phyloP scores from a whole-genome alignment of 306 rosid species.

The Datisca glomerata region DNA sequence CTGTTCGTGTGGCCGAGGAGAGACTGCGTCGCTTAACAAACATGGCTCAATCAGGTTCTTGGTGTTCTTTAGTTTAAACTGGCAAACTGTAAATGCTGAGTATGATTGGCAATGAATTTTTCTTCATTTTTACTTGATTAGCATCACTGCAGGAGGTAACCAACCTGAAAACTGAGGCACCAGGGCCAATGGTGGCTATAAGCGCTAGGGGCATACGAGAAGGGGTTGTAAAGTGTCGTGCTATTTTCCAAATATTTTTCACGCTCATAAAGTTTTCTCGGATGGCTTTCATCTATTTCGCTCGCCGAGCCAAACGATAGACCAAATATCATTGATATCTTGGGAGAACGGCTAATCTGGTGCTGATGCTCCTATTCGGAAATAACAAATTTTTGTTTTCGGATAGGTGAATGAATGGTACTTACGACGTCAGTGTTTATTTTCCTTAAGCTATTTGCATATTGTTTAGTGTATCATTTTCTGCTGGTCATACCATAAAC shows the following conservation, averaged over 20 bases:
- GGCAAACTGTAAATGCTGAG: constrained; percentile 3
- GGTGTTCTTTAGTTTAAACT: background rate
- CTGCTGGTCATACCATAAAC: too few relatives aligned
- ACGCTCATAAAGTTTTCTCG: constrained; percentile 38
- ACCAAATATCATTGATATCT: too few relatives aligned
- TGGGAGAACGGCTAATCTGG: too few relatives aligned
- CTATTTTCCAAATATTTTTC: constrained; percentile 49
- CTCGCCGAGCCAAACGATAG: constrained; percentile 21
- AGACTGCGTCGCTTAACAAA: constrained; percentile 49
- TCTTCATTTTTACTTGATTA: constrained; percentile 48
- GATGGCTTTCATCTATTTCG: constrained; percentile 39
- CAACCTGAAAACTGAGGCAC: constrained; percentile 20
- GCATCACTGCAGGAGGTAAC: constrained; percentile 51
- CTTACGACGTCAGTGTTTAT: too few relatives aligned
- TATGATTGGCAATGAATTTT: constrained; percentile 22
- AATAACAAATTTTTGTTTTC: too few relatives aligned
- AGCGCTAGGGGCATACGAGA: constrained; percentile 46
- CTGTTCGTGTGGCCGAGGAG: constrained; percentile 62
- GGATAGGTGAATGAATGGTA: too few relatives aligned
- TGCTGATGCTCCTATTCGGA: too few relatives aligned
- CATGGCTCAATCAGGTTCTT: constrained; percentile 59
- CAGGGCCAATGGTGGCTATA: constrained; percentile 48
- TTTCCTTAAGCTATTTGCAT: too few relatives aligned
- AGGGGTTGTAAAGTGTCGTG: constrained; percentile 66
- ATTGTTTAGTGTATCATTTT: too few relatives aligned